Evolutionary conservation across 139 green algal genomes (phyloP), one percentile per base, ranked within the genome.

Genomic region (Tetraselmis chui): DNA sequence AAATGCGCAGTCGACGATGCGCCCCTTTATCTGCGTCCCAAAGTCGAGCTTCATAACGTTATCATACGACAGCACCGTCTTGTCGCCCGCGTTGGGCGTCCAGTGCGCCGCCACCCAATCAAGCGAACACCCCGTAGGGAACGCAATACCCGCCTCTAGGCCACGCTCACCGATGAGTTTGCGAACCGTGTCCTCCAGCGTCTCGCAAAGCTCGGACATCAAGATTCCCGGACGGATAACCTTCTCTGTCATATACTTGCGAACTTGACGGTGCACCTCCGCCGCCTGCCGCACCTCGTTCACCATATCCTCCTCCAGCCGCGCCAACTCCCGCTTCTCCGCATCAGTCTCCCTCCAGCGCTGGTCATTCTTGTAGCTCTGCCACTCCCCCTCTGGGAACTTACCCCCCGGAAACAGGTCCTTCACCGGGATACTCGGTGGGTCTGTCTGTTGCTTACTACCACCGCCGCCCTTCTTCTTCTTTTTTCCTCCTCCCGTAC

Each of bases 21-120:
- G 91, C 1, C 97, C 95, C 75, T 92, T 89, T 76, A 98, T 94
- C 80, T 97, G 93, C 30, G 91, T 95, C 11, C 94, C 94, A 88
- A 97, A 98, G 80, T 98, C 94, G 91, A 99, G 84, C 91, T 99
- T 99, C 95, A 99, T 99, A 11, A 99, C 97, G 89, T 99, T 94
- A 80, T 98, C 92, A 81, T 98, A 97, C 77, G 94, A 80, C 84
- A 99, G 90, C 81, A 99, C 96, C 28, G 97, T 99, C 85, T 97
- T 97, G 90, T 99, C 97, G 1, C 96, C 96, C 0, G 87, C 88
- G 86, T 99, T 99, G 77, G 97, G 97, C 23, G 97, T 99, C 92
- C 93, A 99, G 90, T 99, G 97, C 23, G 97, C 97, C 0, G 97
- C 97, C 30, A 99, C 93, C 80, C 94, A 92, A 86, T 99, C 98